Base-by-base conservation (phyloP, 2,329 filamentous ascomycete genomes). In the Epichloe festucae region DNA sequence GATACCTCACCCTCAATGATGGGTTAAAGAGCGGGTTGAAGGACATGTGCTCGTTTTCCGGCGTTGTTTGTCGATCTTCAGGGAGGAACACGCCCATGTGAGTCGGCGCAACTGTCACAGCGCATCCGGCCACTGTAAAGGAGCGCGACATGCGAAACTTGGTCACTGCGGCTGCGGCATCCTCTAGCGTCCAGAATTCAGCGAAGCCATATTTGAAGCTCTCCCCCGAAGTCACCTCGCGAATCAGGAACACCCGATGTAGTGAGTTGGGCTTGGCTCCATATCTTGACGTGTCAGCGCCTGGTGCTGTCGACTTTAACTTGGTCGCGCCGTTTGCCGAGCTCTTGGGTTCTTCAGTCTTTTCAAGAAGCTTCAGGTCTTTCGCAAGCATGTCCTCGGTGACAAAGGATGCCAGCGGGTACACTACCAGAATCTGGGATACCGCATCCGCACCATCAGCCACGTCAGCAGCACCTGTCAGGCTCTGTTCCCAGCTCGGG, bases 51-150 rank as follows among this genome's bases (percentile, higher is more conserved):
- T 79, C 75, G n/a, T 73, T 77, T 17, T 76, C 76, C 0, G 76
- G 71, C 5, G 73, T 73, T 1, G 71, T 53, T 7, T 76, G 73
- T 48, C 82, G 77, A 47, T 85, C 73, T 43, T 86, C 83, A 0
- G 85, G 87, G 12, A 90, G 79, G 60, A 94, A 93, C 3, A 93
- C 87, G 5, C 87, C 87, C n/a, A 86, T 80, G 57, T 93, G 87
- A 40, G 90, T 89, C 58, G 85, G 89, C 43, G 79, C 84, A 23
- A 88, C 75, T 11, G 78, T 74, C 15, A 89, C 84, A 0, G 82
- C 78, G 57, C 81, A 84, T 3, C 84, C 87, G 0, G 82, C 83
- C 55, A 93, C 87, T 2, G 84, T 89, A 60, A 91, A 91, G 48
- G 82, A 84, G 11, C 87, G 79, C 31, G 83, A 80, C 36, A 82